These are phyloP conservation scores for Debaryomyces subglobosus DNA, from an alignment of 1,139 yeast genomes.

Conservation along the genomic window DNA sequence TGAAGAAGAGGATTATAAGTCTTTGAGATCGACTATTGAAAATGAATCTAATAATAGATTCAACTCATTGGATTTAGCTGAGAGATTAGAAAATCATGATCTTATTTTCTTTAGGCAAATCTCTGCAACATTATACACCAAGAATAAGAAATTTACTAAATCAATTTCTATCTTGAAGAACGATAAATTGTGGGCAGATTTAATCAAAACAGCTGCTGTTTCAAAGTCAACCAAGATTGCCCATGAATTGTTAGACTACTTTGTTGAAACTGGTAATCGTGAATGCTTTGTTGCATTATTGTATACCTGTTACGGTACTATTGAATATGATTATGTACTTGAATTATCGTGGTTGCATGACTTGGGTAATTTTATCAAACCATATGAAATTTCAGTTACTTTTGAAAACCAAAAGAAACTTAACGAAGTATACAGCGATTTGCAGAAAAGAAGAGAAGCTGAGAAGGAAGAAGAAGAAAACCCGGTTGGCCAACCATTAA, in stretches of 20 bases:
- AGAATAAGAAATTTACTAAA: conserved; percentile 91
- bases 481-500: conserved; percentile 55
- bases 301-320: conserved; percentile 80
- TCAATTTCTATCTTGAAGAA: conserved; percentile 86
- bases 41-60: conserved; percentile 78
- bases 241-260: conserved; percentile 85
- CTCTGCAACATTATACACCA: conserved; percentile 91
- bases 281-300: conserved; percentile 93
- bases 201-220: conserved; percentile 88
- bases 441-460: conserved; percentile 67
- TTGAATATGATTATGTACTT: conserved; percentile 80
- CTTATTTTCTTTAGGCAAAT: conserved; percentile 92
- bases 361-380: conserved; percentile 79
- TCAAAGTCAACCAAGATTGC: conserved; percentile 81
- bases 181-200: conserved; percentile 94
- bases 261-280: conserved; percentile 95
- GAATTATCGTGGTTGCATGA: conserved; percentile 92
- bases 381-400: conserved; percentile 82
- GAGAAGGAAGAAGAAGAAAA: conserved; percentile 57
- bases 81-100: conserved; percentile 89
- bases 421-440: conserved; percentile 67
- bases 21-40: conserved; percentile 84
- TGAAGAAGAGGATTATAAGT: conserved; percentile 95
- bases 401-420: conserved; percentile 76
- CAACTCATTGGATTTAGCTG: conserved; percentile 90